Evolutionary conservation across 2,329 filamentous ascomycete species (phyloP).

Genomic region (Hypoxylon sp.): DNA sequence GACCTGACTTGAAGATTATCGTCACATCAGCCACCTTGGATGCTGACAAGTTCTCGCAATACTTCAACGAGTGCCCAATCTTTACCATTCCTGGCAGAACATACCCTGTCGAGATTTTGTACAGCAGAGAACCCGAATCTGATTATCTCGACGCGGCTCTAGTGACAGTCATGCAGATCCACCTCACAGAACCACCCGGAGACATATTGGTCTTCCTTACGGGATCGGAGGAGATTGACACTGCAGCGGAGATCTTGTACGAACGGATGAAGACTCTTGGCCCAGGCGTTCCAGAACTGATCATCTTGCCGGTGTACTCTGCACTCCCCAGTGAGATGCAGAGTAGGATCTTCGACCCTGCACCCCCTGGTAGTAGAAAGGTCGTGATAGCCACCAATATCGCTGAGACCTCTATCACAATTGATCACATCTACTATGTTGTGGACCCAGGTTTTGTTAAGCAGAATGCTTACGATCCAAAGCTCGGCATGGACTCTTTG

Average conservation of each 20-base stretch:
- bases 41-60: constrained; percentile 96
- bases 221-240: constrained; percentile 98
- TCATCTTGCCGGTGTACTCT: constrained; percentile 97
- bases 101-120: constrained; percentile 95
- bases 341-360: constrained; percentile 92
- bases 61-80: constrained; percentile 96
- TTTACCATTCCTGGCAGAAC: constrained; percentile 96
- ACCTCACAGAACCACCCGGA: constrained; percentile 89
- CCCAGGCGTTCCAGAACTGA: constrained; percentile 87
- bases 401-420: constrained; percentile 96
- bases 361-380: constrained; percentile 86
- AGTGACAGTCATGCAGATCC: constrained; percentile 98
- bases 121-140: constrained; percentile 92
- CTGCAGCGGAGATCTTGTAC: constrained; percentile 88
- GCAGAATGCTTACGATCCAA: constrained; percentile 96
- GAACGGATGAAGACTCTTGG: constrained; percentile 97
- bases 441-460: constrained; percentile 98
- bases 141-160: constrained; percentile 95
- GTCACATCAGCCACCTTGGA: constrained; percentile 97
- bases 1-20: constrained; percentile 92
- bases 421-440: constrained; percentile 97
- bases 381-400: constrained; percentile 99
- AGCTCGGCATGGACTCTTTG: constrained; percentile 96
- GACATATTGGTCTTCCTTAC: constrained; percentile 98
- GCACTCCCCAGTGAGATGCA: constrained; percentile 94